These are phyloP conservation scores for Verticillium albo-atrum DNA, from an alignment of 2,329 filamentous ascomycete genomes.

Conservation along the genomic window DNA sequence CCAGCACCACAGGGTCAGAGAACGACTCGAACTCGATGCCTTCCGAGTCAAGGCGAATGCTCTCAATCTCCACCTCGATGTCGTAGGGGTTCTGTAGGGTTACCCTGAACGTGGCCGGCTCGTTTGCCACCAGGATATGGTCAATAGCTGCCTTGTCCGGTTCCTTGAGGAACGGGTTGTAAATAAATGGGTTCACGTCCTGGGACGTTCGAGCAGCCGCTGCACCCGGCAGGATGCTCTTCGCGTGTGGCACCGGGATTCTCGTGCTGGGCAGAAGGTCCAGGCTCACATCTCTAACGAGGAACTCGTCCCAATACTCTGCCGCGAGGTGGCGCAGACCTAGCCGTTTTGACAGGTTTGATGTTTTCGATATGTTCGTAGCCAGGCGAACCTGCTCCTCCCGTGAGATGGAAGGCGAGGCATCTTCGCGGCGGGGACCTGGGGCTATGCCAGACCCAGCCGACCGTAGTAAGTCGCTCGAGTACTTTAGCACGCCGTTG, in stretches of 20 bases:
- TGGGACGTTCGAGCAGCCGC: conserved; percentile 48
- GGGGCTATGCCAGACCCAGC: conserved; percentile 78
- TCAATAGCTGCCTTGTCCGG: conserved; percentile 56
- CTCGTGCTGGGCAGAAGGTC: conserved; percentile 56
- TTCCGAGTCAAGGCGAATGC: conserved; percentile 67
- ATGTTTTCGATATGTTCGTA: conserved; percentile 81
- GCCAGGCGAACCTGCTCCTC: conserved; percentile 85
- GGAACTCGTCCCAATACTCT: conserved; percentile 96
- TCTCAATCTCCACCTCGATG: conserved; percentile 85
- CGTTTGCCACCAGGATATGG: conserved; percentile 71
- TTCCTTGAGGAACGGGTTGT: conserved; percentile 83
- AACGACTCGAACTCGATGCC: conserved; percentile 68
- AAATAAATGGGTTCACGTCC: conserved; percentile 81
- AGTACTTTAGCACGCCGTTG: conserved; percentile 81
- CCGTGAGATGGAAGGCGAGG: conserved; percentile 63
- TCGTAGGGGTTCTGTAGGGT: conserved; percentile 93
- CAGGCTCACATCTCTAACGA: conserved; percentile 73
- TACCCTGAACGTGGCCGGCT: conserved; percentile 72
- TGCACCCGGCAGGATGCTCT: conserved; percentile 47
- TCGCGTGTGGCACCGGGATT: conserved; percentile 62
- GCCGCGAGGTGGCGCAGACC: conserved; percentile 67
- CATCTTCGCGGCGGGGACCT: conserved; percentile 62
- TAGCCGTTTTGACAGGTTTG: conserved; percentile 69
- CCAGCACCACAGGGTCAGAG: conserved; percentile 62
- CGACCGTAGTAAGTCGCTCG: conserved; percentile 75